Evolutionary conservation across 441 rosid species (phyloP).

Genomic region (Croton setiger): DNA sequence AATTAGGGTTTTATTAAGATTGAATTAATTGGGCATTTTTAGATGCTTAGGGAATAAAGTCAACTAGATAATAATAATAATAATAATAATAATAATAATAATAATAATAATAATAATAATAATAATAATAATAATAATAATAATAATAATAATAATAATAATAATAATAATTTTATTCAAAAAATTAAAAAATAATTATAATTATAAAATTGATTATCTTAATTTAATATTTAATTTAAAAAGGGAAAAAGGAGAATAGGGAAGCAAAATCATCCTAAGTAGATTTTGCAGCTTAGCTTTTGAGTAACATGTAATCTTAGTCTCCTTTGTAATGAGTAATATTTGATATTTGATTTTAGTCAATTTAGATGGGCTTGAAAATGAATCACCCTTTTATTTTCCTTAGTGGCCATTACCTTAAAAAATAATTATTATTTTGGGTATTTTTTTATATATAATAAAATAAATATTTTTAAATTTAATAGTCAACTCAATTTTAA

Average conservation of each 20-base stretch:
- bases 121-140: no score
- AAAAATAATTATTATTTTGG: slow-evolving; percentile 9
- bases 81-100: no score
- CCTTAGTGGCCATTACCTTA: slow-evolving; percentile 36
- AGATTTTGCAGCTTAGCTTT: slow-evolving; percentile 48
- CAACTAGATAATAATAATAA: no score
- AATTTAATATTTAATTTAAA: no score
- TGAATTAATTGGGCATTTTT: neutral
- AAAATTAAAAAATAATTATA: no score
- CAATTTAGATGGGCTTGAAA: slow-evolving; percentile 49
- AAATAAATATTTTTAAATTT: neutral
- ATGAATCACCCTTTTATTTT: slow-evolving; percentile 12
- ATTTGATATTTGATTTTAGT: slow-evolving; percentile 32
- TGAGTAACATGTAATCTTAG: slow-evolving; percentile 43
- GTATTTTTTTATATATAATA: neutral
- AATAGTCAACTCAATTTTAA: neutral
- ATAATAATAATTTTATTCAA: no score
- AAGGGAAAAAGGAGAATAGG: slow-evolving; percentile 19
- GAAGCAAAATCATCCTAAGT: slow-evolving; percentile 38
- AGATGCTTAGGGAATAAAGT: slow-evolving; percentile 24
- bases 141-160: no score
- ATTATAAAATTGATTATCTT: no score
- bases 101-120: no score
- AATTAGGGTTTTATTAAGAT: neutral
- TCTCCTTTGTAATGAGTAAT: slow-evolving; percentile 40